Conservation (phyloP, 768 basidiomycete species). For the Lactarius sp. region DNA sequence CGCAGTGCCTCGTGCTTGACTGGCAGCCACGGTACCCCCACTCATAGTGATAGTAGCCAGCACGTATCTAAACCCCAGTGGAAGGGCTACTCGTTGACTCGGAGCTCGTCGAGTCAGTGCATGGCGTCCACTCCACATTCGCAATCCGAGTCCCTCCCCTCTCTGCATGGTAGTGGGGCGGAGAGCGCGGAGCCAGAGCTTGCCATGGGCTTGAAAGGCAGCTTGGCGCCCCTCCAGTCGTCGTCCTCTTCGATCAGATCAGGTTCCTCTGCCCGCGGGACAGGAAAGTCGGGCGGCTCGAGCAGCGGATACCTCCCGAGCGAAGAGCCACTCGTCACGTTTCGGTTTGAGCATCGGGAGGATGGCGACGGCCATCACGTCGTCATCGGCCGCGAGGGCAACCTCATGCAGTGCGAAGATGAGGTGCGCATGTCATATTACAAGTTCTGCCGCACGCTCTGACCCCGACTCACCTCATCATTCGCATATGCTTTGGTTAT, state of each 20-base stretch:
- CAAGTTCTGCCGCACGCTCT: neutral
- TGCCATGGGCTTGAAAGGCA: too few species aligned
- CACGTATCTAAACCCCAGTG: neutral
- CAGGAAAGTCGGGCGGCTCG: neutral
- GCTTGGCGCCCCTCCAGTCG: neutral
- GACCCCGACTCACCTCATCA: neutral
- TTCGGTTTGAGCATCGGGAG: constrained; percentile 60
- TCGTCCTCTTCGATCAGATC: neutral
- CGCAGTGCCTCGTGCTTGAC: neutral
- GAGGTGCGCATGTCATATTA: constrained; percentile 39
- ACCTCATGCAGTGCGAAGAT: constrained; percentile 64
- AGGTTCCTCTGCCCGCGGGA: neutral
- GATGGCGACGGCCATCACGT: constrained; percentile 67
- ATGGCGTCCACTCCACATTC: neutral
- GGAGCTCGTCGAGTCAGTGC: neutral
- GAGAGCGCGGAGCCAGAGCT: neutral
- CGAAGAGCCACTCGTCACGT: constrained; percentile 44
- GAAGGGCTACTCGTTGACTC: neutral
- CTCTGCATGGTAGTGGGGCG: neutral
- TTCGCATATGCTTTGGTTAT: neutral
- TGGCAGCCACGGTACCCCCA: neutral
- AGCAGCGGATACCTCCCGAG: constrained; percentile 23
- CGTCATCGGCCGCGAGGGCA: constrained; percentile 64
- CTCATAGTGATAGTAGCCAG: neutral
- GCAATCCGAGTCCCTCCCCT: neutral